A percentile compares a stretch with the other conserved stretches of the same genome.
phyloP scores from a whole-genome alignment of 306 rosid species.

The Vigna nakashimae region DNA sequence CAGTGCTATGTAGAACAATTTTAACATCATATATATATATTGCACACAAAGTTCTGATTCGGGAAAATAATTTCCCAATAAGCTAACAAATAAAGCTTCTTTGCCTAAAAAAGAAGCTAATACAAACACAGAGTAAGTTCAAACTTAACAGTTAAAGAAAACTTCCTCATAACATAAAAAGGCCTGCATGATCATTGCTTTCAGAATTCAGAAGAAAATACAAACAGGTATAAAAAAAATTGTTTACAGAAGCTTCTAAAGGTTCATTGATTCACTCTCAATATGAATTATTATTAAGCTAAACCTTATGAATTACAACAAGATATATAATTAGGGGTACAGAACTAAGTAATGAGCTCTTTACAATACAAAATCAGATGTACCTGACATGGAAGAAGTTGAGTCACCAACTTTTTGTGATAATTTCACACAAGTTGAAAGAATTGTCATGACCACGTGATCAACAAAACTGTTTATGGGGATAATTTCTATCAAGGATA shows the following conservation, averaged over 20 bases:
- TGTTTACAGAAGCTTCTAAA: slow-evolving; percentile 10
- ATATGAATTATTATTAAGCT: neutral
- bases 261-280: neutral
- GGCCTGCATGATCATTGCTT: neutral
- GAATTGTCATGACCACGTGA: slow-evolving; percentile 65
- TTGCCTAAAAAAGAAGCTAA: neutral
- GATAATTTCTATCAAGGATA: slow-evolving; percentile 70
- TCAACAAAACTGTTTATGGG: slow-evolving; percentile 61
- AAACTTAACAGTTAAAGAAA: slow-evolving; percentile 7
- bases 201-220: slow-evolving; percentile 14
- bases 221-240: neutral
- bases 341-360: neutral
- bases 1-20: neutral
- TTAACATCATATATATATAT: neutral
- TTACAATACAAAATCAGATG: slow-evolving; percentile 35
- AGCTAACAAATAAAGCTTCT: neutral
- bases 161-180: neutral
- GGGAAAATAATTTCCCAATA: neutral
- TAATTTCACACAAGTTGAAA: slow-evolving; percentile 66
- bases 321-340: slow-evolving; percentile 1
- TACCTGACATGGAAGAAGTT: slow-evolving; percentile 64
- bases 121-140: neutral
- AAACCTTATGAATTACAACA: slow-evolving; percentile 2
- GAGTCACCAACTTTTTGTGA: slow-evolving; percentile 55
- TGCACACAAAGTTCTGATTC: neutral